Percentiles rank a stretch among this genome's conserved stretches.
phyloP scores from a whole-genome alignment of 2,329 filamentous ascomycete genomes.

The Fusarium temperatum region DNA sequence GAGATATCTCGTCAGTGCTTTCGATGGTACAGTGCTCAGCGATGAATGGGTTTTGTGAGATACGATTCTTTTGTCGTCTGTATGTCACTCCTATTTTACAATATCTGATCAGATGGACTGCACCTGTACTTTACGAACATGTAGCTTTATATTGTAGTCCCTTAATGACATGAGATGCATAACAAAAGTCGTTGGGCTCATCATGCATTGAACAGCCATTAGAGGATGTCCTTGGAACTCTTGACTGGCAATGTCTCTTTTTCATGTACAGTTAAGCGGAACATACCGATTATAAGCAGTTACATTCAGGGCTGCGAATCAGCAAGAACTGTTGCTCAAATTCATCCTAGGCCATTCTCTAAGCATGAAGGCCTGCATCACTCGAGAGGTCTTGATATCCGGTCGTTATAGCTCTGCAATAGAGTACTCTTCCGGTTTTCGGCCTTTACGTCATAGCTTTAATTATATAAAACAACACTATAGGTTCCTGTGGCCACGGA shows the following conservation, averaged over 20 bases:
- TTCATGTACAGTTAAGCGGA: no score
- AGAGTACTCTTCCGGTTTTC: fast-evolving
- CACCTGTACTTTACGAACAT: neutral
- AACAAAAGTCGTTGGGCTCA: neutral
- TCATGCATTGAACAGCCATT: neutral
- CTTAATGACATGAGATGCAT: neutral
- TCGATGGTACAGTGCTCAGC: neutral
- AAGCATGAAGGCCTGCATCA: neutral
- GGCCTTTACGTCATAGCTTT: neutral
- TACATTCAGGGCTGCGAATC: neutral
- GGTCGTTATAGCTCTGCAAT: neutral
- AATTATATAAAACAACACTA: fast-evolving
- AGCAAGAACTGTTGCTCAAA: neutral
- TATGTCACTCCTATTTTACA: neutral
- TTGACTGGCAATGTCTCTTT: neutral
- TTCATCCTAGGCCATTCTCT: neutral
- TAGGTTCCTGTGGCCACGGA: neutral
- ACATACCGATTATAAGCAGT: neutral
- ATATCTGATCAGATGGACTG: neutral
- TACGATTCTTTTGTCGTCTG: neutral
- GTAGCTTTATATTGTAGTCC: no score
- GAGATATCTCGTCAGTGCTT: neutral
- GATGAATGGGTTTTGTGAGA: neutral
- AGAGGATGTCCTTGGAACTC: neutral
- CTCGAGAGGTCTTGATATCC: neutral